Evolutionary conservation across 2,329 filamentous ascomycete genomes (phyloP), one percentile per base, ranked within the genome.

Genomic region (Beauveria scarabaeidicola): DNA sequence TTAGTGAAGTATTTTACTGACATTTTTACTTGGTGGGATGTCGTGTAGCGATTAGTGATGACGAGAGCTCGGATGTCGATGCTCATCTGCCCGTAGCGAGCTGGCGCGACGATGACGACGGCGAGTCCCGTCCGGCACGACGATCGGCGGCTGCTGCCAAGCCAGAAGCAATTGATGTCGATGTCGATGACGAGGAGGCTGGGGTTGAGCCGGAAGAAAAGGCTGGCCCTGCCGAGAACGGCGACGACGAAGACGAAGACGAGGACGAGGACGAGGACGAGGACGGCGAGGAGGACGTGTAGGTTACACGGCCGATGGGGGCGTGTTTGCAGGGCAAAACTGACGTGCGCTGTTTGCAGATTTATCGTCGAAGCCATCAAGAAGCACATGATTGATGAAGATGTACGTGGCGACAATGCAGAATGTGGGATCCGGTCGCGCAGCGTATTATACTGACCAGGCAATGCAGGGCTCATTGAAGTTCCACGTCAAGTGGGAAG

Each of bases 401-500:
- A 81, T 55, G 83, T 84, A 69, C 61, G 77, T 67, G 10, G 61
- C 57, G 10, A 61, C 50, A 32, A 29, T 21, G 44, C 5, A 25
- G 11, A 38, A 58, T 21, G 23, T 9, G 11, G 41, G 27, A 21
- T 27, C 3, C 3, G 10, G 15, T 3, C 36, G n/a, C n/a, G 50
- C 25, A 10, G 46, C 8, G 17, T 44, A 23, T 15, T 8, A 7
- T 41, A 25, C 17, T 58, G 41, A 41, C 55, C 10, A 46, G 9
- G 10, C 25, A 0, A n/a, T 21, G 23, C 61, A 83, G 75, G 81
- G 81, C 21, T 69, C 70, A 5, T 67, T 85, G 0, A 78, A 79
- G 51, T 91, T 88, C 67, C 79, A 87, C 55, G 88, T 61, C 40
- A 91, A 93, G 67, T 94, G 90, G 90, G 83, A 89, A 64, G 89